Base-by-base conservation (phyloP, 1,284 basidiomycete species). In the Chiua sp. region DNA sequence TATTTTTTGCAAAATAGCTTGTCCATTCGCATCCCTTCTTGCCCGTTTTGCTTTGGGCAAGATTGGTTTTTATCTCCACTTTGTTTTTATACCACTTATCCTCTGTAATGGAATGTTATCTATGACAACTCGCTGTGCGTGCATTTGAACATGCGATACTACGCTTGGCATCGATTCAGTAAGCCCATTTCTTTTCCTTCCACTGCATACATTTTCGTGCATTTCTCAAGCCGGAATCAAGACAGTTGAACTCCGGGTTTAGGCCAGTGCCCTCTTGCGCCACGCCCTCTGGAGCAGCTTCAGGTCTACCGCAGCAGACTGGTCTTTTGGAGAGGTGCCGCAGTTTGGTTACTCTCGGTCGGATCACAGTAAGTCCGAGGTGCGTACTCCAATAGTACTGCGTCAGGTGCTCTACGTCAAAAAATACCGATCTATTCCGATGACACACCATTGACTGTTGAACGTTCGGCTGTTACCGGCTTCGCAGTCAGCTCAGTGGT, bases 361-460 rank as follows among this genome's bases (percentile, higher is more conserved):
- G 79, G 58, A 79, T 91, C 56, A 72, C 80, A 60, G n/a, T n/a
- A n/a, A n/a, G n/a, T n/a, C n/a, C n/a, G n/a, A 84, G 16, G 86
- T 54, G 8, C 23, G 50, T 86, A n/a, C 62, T 26, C 18, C 22
- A 18, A 4, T 18, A 16, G 30, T 47, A 39, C 46, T 59, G 57
- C 47, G 47, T 30, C 16, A 10, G n/a, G 15, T 30, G 28, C 28
- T 39, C 55, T 55, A 57, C 78, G 85, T 20, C 75, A 82, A 39
- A 78, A 78, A 39, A 67, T 15, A 35, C 35, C 35, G 35, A 4
- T 13, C 10, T 10, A 32, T 32, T 32, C 30, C 10, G 10, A 32
- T 32, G 30, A 32, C 30, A 32, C 30, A 32, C 10, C 30, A 32
- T 10, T 35, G n/a, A n/a, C n/a, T n/a, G n/a, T n/a, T n/a, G n/a